Percentiles rank a stretch among this genome's conserved stretches.
These are phyloP conservation scores for Candida tunisiensis DNA, from an alignment of 1,139 yeast species.

Conservation along the genomic window DNA sequence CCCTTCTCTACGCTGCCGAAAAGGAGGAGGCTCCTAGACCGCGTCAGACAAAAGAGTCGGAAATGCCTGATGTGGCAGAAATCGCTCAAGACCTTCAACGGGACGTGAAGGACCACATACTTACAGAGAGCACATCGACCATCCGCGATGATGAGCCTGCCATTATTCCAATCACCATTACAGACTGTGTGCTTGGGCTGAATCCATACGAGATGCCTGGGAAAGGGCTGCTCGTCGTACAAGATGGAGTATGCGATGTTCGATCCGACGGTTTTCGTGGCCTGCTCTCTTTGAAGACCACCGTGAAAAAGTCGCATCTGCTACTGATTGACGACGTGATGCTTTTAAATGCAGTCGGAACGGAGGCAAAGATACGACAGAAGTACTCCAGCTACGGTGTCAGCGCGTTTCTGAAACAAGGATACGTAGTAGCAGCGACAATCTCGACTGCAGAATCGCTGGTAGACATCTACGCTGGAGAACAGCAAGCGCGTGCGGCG, in stretches of 20 bases:
- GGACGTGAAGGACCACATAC: too few relatives aligned
- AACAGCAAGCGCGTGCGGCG: too few relatives aligned
- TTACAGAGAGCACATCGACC: too few relatives aligned
- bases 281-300: slow-evolving; percentile 16
- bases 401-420: slow-evolving; percentile 7
- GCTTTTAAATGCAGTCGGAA: slow-evolving; percentile 1
- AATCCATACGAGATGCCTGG: slow-evolving; percentile 27
- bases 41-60: too few relatives aligned
- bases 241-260: too few relatives aligned
- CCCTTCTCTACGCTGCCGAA: slow-evolving; percentile 6
- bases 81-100: too few relatives aligned
- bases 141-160: too few relatives aligned
- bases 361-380: not conserved
- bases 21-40: too few relatives aligned
- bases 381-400: slow-evolving; percentile 3
- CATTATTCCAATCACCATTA: slow-evolving; percentile 7
- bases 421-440: slow-evolving; percentile 9
- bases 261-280: too few relatives aligned
- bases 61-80: too few relatives aligned
- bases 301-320: slow-evolving; percentile 11
- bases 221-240: slow-evolving; percentile 32
- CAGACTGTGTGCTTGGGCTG: slow-evolving; percentile 13
- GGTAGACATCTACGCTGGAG: too few relatives aligned
- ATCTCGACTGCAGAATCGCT: slow-evolving; percentile 4
- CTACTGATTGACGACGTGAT: slow-evolving; percentile 14